A percentile compares a stretch with the other conserved stretches of the same genome.
Evolutionary conservation across 106 monocot genomes (phyloP).

Genomic region (Posidonia australis): DNA sequence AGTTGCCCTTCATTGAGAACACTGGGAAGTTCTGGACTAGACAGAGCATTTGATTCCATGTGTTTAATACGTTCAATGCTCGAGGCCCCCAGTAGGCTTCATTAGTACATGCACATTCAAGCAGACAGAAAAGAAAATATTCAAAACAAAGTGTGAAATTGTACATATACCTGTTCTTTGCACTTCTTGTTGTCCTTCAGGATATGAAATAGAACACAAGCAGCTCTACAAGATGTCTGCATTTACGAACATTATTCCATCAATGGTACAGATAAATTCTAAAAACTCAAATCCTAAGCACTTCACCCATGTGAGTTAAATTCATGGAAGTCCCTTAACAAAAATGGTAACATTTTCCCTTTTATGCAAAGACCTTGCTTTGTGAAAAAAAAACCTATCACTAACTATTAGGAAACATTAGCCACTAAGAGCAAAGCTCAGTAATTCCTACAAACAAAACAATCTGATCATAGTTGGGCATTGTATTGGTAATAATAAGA

Average conservation of each 20-base stretch:
- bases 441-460: too few relatives aligned
- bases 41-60: too few relatives aligned
- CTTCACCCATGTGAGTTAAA: neutral
- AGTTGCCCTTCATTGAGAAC: too few relatives aligned
- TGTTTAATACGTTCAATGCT: too few relatives aligned
- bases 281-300: too few relatives aligned
- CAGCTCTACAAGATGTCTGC: conserved; percentile 84
- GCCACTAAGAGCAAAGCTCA: too few relatives aligned
- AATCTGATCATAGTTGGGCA: too few relatives aligned
- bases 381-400: neutral
- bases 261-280: too few relatives aligned
- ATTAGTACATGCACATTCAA: neutral
- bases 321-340: too few relatives aligned
- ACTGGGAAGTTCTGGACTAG: too few relatives aligned
- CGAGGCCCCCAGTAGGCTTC: neutral
- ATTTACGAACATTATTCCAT: conserved; percentile 7
- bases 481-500: too few relatives aligned
- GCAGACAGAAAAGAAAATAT: neutral
- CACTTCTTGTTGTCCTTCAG: conserved; percentile 75
- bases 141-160: neutral
- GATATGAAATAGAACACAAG: conserved; percentile 83
- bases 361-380: neutral
- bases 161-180: conserved; percentile 65
- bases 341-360: neutral
- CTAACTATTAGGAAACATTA: too few relatives aligned